Evolutionary conservation across 2,329 filamentous ascomycete species (phyloP).

Genomic region (Exutisphaerella laricina): DNA sequence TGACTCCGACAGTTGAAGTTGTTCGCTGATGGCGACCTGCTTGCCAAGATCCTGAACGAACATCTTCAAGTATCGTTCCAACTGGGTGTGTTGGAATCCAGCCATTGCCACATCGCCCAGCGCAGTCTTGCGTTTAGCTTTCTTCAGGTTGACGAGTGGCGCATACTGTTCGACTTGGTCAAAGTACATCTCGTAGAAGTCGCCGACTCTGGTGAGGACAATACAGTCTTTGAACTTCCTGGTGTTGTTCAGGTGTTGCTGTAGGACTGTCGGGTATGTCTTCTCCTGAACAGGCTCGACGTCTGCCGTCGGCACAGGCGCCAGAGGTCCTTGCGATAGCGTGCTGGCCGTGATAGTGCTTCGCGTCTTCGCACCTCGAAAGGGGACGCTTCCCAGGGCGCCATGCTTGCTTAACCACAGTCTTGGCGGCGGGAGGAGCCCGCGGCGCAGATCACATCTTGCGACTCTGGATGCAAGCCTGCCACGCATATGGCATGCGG

Average conservation of each 20-base stretch:
- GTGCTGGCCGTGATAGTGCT: conserved; percentile 38
- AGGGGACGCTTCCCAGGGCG: neutral
- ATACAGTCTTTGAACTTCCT: conserved; percentile 85
- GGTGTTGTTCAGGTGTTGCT: conserved; percentile 86
- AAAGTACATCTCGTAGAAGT: conserved; percentile 98
- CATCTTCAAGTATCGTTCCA: conserved; percentile 87
- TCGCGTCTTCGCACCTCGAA: conserved; percentile 35
- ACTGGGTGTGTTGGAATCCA: conserved; percentile 88
- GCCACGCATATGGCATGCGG: no score
- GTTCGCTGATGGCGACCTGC: conserved; percentile 90
- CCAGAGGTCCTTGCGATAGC: conserved; percentile 53
- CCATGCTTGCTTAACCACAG: no score
- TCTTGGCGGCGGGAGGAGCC: no score
- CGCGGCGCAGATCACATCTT: no score
- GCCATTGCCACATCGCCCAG: conserved; percentile 82
- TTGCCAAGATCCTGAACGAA: conserved; percentile 86
- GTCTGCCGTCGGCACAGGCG: conserved; percentile 38
- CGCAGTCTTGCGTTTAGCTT: conserved; percentile 72
- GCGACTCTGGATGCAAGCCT: no score
- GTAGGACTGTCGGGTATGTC: conserved; percentile 76
- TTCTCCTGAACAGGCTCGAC: conserved; percentile 44
- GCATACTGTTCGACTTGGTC: conserved; percentile 88
- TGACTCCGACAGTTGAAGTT: conserved; percentile 55
- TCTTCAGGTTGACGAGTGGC: conserved; percentile 79
- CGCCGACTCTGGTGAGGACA: conserved; percentile 81